phyloP scores from a whole-genome alignment of 306 rosid species.

The Cicer judaicum region DNA sequence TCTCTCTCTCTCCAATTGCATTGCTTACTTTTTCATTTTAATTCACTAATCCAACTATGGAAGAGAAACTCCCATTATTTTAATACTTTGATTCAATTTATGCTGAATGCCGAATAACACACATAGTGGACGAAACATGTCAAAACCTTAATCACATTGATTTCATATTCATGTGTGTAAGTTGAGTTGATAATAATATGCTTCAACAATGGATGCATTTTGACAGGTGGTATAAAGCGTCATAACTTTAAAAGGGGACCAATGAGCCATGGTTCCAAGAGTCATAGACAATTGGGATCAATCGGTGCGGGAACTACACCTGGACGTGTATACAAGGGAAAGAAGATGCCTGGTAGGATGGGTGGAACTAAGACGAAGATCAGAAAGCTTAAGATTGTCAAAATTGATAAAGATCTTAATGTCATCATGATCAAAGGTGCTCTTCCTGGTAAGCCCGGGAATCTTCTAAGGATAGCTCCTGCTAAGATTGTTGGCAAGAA shows the following conservation, averaged over 20 bases:
- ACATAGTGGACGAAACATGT: too few species aligned
- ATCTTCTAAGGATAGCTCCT: slow-evolving; percentile 85
- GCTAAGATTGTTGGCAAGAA: slow-evolving; percentile 96
- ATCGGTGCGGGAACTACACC: slow-evolving; percentile 98
- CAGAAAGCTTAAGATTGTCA: slow-evolving; percentile 91
- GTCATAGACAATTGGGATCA: slow-evolving; percentile 90
- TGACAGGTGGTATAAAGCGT: slow-evolving; percentile 84
- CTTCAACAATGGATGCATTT: neutral
- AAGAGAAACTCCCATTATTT: too few species aligned
- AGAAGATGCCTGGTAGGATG: slow-evolving; percentile 99
- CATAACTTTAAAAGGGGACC: slow-evolving; percentile 83
- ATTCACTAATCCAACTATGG: too few species aligned
- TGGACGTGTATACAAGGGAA: slow-evolving; percentile 84
- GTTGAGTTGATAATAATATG: neutral
- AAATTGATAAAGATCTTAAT: slow-evolving; percentile 84
- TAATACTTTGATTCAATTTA: too few species aligned
- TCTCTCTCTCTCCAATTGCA: neutral
- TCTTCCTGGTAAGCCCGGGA: slow-evolving; percentile 95
- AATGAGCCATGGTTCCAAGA: slow-evolving; percentile 95
- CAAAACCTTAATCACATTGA: too few species aligned
- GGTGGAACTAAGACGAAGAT: slow-evolving; percentile 91
- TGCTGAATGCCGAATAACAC: too few species aligned
- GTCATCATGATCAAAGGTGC: slow-evolving; percentile 94
- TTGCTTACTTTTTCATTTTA: neutral
- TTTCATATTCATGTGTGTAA: neutral